Percentiles rank a stretch among this genome's conserved stretches.
These are phyloP conservation scores for Lojkania enalia DNA, from an alignment of 2,329 filamentous ascomycete species.

Conservation along the genomic window DNA sequence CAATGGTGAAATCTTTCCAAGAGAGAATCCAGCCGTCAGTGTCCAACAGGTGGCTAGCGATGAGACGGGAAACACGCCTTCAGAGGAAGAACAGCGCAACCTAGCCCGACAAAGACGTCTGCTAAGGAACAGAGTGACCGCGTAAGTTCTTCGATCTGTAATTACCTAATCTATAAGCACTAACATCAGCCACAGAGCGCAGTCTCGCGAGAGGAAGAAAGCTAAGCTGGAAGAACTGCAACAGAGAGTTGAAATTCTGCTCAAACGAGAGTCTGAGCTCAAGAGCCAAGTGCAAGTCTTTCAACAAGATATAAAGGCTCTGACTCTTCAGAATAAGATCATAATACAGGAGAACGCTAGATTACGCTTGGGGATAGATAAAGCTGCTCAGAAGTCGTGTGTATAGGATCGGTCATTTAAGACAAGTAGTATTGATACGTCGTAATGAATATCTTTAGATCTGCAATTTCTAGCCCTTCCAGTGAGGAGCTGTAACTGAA, in stretches of 20 bases:
- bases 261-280: constrained; percentile 13
- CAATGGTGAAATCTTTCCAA: not conserved
- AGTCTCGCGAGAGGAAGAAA: constrained; percentile 12
- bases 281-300: constrained; percentile 12
- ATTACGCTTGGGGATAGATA: constrained; percentile 12
- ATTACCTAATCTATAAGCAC: constrained; percentile 13
- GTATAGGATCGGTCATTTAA: constrained; percentile 12
- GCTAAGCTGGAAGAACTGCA: constrained; percentile 12
- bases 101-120: constrained; percentile 5
- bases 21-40: not conserved
- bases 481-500: constrained; percentile 12
- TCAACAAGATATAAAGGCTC: constrained; percentile 14
- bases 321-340: constrained; percentile 11
- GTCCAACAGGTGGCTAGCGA: not conserved
- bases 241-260: constrained; percentile 11
- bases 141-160: constrained; percentile 12
- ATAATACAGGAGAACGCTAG: constrained; percentile 13
- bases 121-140: constrained; percentile 10
- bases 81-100: constrained; percentile 11
- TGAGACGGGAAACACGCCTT: not conserved
- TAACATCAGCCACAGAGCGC: constrained; percentile 12
- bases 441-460: constrained; percentile 9
- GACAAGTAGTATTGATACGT: constrained; percentile 11
- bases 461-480: constrained; percentile 8
- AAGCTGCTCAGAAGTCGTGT: constrained; percentile 11